Evolutionary conservation across 164 flowering plant genomes (phyloP), one percentile per base, ranked within the genome.

Genomic region (Brasenia schreberi): DNA sequence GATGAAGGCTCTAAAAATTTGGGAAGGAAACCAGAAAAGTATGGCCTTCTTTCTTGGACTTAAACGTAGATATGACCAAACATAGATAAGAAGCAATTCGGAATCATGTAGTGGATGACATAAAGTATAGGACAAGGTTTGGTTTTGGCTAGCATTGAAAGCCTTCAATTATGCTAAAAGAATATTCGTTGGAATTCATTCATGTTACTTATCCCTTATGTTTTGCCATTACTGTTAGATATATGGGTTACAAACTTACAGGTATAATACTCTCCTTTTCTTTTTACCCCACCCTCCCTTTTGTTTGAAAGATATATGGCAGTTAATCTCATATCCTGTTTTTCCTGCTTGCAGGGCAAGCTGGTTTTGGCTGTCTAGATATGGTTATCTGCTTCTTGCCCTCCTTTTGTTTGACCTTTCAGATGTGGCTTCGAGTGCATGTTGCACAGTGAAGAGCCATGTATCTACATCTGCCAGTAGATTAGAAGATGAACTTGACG

Each of bases 401-500:
- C 16, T 49, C 56, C 16, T 49, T 49, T 49, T 49, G 0, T 49
- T 14, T 14, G 16, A 4, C 16, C 56, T 49, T 49, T 14, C 16
- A 2, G 16, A 14, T 49, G 56, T 79, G 18, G 79, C 76, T 59
- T 43, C 73, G 63, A 79, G 75, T 69, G 80, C 70, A 65, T 71
- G 78, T 59, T 79, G 81, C 68, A 64, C 72, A 56, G 43, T 56
- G 52, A 64, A 56, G 65, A 66, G 68, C 52, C 65, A 39, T 44
- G 43, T 66, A 42, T 63, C 70, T 61, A 23, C 68, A 44, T 66
- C 58, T 19, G 43, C 39, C 19, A 73, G 73, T 68, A 80, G 76
- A 66, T 61, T 65, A 65, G 74, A 44, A 4, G 72, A 69, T 12
- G 76, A 72, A 18, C 72, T 69, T 73, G 87, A 79, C 65, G 76